Conservation (phyloP, 2,329 filamentous ascomycete species). For the Neofusicoccum laricinum region DNA sequence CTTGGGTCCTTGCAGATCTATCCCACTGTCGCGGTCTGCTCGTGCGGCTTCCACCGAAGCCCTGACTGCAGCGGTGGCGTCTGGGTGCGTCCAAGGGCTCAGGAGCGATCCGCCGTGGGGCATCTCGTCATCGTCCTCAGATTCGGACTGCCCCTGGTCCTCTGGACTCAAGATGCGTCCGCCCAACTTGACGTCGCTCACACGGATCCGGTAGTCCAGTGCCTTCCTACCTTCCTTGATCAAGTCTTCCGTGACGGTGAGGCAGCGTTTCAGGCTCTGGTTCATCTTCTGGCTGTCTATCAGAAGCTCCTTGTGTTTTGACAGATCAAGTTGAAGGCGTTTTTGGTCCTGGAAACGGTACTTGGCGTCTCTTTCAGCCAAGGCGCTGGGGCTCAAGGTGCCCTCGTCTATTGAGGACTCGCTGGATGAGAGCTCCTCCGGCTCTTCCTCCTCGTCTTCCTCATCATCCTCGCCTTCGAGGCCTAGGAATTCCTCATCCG, state of each 20-base stretch:
- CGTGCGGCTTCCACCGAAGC: conserved; percentile 20
- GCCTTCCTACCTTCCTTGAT: conserved; percentile 88
- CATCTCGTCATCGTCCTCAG: conserved; percentile 25
- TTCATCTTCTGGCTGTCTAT: conserved; percentile 94
- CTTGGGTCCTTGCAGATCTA: conserved; percentile 28
- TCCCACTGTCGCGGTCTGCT: conserved; percentile 36
- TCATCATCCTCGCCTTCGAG: conserved; percentile 34
- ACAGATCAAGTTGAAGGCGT: conserved; percentile 77
- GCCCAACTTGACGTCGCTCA: conserved; percentile 77
- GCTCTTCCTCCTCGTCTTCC: conserved; percentile 37
- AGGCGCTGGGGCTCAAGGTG: conserved; percentile 39
- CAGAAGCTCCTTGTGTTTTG: conserved; percentile 84
- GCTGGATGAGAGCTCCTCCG: conserved; percentile 46
- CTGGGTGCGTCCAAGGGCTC: conserved; percentile 36
- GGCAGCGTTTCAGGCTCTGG: conserved; percentile 83
- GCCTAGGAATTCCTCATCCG: conserved; percentile 33
- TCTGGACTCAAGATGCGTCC: conserved; percentile 74
- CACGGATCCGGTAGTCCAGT: conserved; percentile 74
- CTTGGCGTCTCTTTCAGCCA: conserved; percentile 42
- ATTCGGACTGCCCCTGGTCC: conserved; percentile 47
- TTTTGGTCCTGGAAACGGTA: conserved; percentile 75
- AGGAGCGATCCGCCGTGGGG: conserved; percentile 30
- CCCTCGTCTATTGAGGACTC: conserved; percentile 54
- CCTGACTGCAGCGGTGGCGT: conserved; percentile 19
- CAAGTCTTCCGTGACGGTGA: conserved; percentile 84